A percentile compares a stretch with the other conserved stretches of the same genome.
phyloP scores from a whole-genome alignment of 1,139 yeast species.

The Trichomonascaceae sp. region DNA sequence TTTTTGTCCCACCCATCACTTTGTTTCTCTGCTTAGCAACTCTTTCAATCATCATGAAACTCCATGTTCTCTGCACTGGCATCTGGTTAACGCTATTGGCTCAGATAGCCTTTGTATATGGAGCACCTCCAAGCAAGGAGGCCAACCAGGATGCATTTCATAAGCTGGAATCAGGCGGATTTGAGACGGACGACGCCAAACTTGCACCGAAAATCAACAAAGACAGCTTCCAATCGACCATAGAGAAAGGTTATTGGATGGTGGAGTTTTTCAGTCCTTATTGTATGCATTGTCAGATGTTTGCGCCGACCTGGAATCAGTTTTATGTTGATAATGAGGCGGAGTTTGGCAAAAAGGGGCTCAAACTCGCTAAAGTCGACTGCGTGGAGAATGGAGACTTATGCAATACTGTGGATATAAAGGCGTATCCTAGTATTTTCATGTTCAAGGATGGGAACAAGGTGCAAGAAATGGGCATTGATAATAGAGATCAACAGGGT shows the following conservation, averaged over 20 bases:
- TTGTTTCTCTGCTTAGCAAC: background rate
- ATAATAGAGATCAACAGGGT: slow-evolving; percentile 13
- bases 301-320: slow-evolving; percentile 37
- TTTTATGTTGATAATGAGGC: slow-evolving; percentile 22
- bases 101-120: background rate
- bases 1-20: background rate
- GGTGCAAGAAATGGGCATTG: slow-evolving; percentile 23
- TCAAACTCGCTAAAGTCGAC: slow-evolving; percentile 36
- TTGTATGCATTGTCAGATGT: slow-evolving; percentile 35
- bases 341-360: slow-evolving; percentile 20
- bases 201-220: slow-evolving; percentile 10
- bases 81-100: background rate
- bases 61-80: background rate
- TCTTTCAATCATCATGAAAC: background rate
- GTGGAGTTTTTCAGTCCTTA: slow-evolving; percentile 39
- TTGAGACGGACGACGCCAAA: slow-evolving; percentile 37
- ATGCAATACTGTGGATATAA: slow-evolving; percentile 29
- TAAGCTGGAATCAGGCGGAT: slow-evolving; percentile 1
- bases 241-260: slow-evolving; percentile 32
- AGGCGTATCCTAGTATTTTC: slow-evolving; percentile 32
- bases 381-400: slow-evolving; percentile 38
- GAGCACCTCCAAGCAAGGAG: slow-evolving; percentile 2
- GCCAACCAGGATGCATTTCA: slow-evolving; percentile 4
- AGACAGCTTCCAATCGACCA: slow-evolving; percentile 16
- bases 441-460: slow-evolving; percentile 32